Conservation (phyloP, 1,284 basidiomycete species). For the Leccinum fallax region DNA sequence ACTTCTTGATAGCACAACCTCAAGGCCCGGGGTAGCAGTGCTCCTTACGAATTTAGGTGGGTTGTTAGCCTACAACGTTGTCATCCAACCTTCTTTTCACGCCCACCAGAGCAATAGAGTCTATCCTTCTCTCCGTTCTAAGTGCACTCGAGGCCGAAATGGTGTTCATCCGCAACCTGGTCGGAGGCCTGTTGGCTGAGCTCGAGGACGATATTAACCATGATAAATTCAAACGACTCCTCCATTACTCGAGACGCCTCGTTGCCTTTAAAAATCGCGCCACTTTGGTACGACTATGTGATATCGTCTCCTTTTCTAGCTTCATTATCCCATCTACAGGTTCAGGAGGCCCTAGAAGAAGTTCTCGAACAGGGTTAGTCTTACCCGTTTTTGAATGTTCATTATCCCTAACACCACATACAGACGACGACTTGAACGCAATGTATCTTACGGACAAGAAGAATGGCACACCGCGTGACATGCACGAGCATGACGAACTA, state of each 20-base stretch:
- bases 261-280: constrained; percentile 89
- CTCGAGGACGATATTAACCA: constrained; percentile 93
- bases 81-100: constrained; percentile 17
- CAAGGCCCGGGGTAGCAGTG: constrained; percentile 61
- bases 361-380: constrained; percentile 80
- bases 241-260: constrained; percentile 88
- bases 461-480: constrained; percentile 53
- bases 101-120: constrained; percentile 77
- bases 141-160: constrained; percentile 93
- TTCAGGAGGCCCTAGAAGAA: constrained; percentile 89
- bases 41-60: constrained; percentile 91
- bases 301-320: not conserved
- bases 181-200: constrained; percentile 86
- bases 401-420: constrained; percentile 11
- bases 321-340: constrained; percentile 44
- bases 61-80: constrained; percentile 24
- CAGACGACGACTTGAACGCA: constrained; percentile 90
- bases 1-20: constrained; percentile 67
- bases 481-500: constrained; percentile 89
- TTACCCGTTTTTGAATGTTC: not conserved
- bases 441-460: constrained; percentile 91
- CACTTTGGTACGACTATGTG: constrained; percentile 55
- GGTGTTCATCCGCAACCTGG: constrained; percentile 85
- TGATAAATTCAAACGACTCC: constrained; percentile 86
- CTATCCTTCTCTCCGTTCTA: constrained; percentile 84